phyloP scores from a whole-genome alignment of 1,284 basidiomycete genomes.

The Apiotrichum veenhuisii region DNA sequence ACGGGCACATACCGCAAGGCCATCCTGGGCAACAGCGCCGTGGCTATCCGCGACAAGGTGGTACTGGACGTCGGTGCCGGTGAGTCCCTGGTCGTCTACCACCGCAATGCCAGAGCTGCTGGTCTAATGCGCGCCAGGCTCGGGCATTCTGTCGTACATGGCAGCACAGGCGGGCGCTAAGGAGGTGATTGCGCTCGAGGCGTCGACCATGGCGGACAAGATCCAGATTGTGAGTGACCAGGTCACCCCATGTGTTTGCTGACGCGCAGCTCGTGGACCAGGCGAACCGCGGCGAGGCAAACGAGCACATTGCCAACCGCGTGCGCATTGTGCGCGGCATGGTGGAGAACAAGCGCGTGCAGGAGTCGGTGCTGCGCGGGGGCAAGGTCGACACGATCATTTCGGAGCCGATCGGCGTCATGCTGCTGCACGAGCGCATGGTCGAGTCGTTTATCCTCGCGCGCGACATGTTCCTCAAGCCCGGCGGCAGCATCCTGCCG shows the following conservation, averaged over 20 bases:
- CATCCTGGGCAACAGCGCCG: conserved; percentile 48
- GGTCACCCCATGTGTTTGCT: background rate
- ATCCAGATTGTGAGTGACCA: conserved; percentile 44
- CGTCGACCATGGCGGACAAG: conserved; percentile 53
- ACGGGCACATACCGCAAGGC: conserved; percentile 50
- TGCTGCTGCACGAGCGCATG: conserved; percentile 55
- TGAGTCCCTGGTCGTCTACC: conserved; percentile 14
- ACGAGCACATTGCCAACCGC: conserved; percentile 37
- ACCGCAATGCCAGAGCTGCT: no score
- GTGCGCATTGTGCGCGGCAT: conserved; percentile 44
- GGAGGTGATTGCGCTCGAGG: conserved; percentile 54
- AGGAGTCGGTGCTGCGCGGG: conserved; percentile 35
- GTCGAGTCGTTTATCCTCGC: conserved; percentile 53
- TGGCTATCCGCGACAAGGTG: conserved; percentile 42
- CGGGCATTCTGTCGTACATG: conserved; percentile 55
- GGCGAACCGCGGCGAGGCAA: conserved; percentile 39
- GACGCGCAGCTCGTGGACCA: conserved; percentile 41
- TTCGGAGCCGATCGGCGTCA: conserved; percentile 55
- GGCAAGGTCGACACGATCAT: conserved; percentile 54
- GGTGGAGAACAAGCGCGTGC: conserved; percentile 43
- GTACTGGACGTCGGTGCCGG: conserved; percentile 54
- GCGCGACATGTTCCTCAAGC: conserved; percentile 52
- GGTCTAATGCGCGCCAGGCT: conserved; percentile 34
- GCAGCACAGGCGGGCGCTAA: conserved; percentile 53
- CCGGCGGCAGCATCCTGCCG: conserved; percentile 52